Evolutionary conservation across 352 stramenopile genomes (phyloP).

Genomic region (Pythium volutum): DNA sequence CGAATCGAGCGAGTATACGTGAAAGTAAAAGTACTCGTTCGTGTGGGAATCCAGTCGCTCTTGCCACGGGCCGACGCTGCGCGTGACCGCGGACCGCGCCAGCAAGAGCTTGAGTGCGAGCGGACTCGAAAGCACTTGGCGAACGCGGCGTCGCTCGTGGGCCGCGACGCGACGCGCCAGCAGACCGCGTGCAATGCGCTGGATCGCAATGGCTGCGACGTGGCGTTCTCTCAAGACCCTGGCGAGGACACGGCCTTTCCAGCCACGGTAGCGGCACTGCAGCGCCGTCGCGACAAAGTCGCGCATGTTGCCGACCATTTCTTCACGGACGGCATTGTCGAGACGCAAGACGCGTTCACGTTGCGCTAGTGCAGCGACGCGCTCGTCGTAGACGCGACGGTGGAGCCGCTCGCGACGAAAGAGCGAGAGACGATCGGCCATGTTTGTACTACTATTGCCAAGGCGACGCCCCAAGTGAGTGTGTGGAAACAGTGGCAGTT

Average conservation of each 20-base stretch:
- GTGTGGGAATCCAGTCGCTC: conserved; percentile 77
- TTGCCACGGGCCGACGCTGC: conserved; percentile 70
- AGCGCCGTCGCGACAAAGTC: conserved; percentile 68
- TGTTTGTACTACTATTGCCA: conserved; percentile 9
- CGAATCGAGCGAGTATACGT: conserved; percentile 75
- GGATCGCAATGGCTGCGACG: conserved; percentile 53
- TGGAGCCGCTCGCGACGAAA: conserved; percentile 49
- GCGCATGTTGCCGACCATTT: conserved; percentile 73
- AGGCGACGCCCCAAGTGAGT: not conserved
- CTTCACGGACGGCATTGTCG: conserved; percentile 66
- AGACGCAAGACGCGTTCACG: conserved; percentile 41
- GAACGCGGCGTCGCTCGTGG: conserved; percentile 41
- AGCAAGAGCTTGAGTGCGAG: conserved; percentile 64
- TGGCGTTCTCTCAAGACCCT: conserved; percentile 33
- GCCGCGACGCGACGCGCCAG: conserved; percentile 41
- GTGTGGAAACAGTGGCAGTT: not conserved
- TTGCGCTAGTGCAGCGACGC: conserved; percentile 37
- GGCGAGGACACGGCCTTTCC: conserved; percentile 43
- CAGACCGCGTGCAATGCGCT: conserved; percentile 50
- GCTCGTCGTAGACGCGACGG: conserved; percentile 57
- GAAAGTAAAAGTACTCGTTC: conserved; percentile 86
- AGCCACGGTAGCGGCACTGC: conserved; percentile 63
- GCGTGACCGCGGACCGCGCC: conserved; percentile 57
- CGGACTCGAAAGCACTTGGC: conserved; percentile 67
- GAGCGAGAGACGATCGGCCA: conserved; percentile 45